phyloP scores from a whole-genome alignment of 1,139 yeast species.

The Magnusiomyces magnusii region DNA sequence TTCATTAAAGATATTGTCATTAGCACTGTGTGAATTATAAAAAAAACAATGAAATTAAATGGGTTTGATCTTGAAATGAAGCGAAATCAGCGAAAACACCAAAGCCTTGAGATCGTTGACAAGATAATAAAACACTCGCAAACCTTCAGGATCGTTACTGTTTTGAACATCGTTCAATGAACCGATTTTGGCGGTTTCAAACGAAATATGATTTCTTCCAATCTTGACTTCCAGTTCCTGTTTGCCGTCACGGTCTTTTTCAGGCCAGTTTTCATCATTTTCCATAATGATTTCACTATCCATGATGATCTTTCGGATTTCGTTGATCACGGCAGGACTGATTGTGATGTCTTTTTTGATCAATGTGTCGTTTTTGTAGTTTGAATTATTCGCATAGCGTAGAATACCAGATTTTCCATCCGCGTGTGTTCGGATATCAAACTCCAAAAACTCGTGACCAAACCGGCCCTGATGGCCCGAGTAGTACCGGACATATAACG shows the following conservation, averaged over 20 bases:
- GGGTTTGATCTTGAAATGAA: constrained; percentile 37
- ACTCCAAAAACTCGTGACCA: constrained; percentile 44
- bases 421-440: constrained; percentile 34
- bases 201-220: constrained; percentile 35
- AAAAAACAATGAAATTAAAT: too few relatives aligned
- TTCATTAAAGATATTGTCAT: too few relatives aligned
- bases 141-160: constrained; percentile 40
- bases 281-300: constrained; percentile 40
- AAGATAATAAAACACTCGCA: constrained; percentile 40
- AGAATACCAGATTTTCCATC: constrained; percentile 34
- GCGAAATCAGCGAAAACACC: constrained; percentile 38
- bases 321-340: constrained; percentile 34
- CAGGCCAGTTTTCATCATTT: constrained; percentile 40
- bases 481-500: constrained; percentile 38
- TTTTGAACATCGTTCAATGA: constrained; percentile 37
- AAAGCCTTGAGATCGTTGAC: constrained; percentile 41
- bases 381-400: constrained; percentile 42
- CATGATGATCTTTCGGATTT: constrained; percentile 33
- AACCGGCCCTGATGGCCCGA: constrained; percentile 40
- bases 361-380: constrained; percentile 39
- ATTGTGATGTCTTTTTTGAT: constrained; percentile 38
- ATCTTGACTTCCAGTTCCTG: constrained; percentile 40
- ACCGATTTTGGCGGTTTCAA: constrained; percentile 39
- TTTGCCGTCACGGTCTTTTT: constrained; percentile 37
- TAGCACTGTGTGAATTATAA: too few relatives aligned